These are phyloP conservation scores for Boletus bicolor DNA, from an alignment of 768 basidiomycete genomes.

Conservation along the genomic window DNA sequence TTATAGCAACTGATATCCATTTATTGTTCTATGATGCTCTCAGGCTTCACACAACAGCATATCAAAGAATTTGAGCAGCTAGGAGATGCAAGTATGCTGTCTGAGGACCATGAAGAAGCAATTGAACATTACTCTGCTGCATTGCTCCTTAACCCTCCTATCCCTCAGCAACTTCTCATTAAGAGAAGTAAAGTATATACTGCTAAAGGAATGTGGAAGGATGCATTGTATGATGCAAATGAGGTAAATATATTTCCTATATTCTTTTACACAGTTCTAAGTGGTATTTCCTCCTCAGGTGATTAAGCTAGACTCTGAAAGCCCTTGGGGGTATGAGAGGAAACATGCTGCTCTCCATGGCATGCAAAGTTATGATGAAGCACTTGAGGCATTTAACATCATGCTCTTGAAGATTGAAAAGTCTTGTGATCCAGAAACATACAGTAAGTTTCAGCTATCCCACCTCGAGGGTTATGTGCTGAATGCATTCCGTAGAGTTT, in stretches of 20 bases:
- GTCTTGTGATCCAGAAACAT: background rate
- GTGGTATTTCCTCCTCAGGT: background rate
- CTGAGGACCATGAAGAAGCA: background rate
- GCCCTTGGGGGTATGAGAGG: background rate
- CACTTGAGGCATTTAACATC: background rate
- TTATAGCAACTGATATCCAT: no score
- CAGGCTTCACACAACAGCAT: no score
- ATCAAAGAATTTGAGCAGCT: no score
- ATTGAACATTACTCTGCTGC: background rate
- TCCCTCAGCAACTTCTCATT: background rate
- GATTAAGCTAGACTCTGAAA: background rate
- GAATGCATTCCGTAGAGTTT: background rate
- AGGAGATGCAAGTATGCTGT: no score
- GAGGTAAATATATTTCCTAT: background rate
- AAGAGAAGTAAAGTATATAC: background rate
- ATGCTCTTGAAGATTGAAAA: background rate
- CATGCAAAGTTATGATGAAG: background rate
- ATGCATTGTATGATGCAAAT: background rate
- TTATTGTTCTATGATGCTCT: no score
- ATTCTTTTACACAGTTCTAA: background rate
- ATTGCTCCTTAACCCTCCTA: background rate
- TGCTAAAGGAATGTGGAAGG: background rate
- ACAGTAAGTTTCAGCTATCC: background rate
- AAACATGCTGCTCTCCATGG: background rate
- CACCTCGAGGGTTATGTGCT: background rate